Evolutionary conservation across 2,329 filamentous ascomycete genomes (phyloP), one percentile per base, ranked within the genome.

Genomic region (Moelleriella libera): DNA sequence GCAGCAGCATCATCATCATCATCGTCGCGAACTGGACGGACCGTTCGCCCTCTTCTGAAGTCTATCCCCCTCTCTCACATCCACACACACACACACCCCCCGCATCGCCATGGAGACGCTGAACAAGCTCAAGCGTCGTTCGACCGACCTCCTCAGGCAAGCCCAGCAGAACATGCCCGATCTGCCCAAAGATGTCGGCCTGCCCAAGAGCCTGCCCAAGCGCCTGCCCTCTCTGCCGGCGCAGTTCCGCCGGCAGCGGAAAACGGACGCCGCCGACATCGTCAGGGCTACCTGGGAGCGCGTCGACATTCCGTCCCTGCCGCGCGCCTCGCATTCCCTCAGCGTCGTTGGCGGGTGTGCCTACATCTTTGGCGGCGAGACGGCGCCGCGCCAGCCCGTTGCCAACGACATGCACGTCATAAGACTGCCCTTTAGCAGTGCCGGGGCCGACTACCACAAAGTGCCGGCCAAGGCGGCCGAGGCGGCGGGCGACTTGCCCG

Each of bases 351-450:
- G 66, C 34, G 66, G 71, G 30, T 66, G 66, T 40, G 73, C 75
- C 41, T 83, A 79, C 62, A 71, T 94, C 56, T 94, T 88, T 58
- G 87, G 88, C 50, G 88, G 87, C 54, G 86, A 92, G 61, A 63
- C 81, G 49, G 66, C 70, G 43, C 74, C 83, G 3, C 72, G 80
- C 44, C 68, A 85, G 57, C 82, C 83, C 6, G 73, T 82, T 48
- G 84, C 88, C 64, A 86, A 87, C 58, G 71, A 80, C 54, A 73
- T 92, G 61, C 82, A 88, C 59, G 66, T 78, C 47, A 58, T 90
- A 44, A 70, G 71, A 1, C 65, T 88, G 28, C 75, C 78, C 5
- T 75, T 72, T 53, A 76, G 71, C 60, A 70, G 68, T 50, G 73
- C 75, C 29, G 66, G 69, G 1, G 73, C 77, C 52, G 79, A 83